Conservation (phyloP, 2,329 filamentous ascomycete species). For the Venturia effusa region DNA sequence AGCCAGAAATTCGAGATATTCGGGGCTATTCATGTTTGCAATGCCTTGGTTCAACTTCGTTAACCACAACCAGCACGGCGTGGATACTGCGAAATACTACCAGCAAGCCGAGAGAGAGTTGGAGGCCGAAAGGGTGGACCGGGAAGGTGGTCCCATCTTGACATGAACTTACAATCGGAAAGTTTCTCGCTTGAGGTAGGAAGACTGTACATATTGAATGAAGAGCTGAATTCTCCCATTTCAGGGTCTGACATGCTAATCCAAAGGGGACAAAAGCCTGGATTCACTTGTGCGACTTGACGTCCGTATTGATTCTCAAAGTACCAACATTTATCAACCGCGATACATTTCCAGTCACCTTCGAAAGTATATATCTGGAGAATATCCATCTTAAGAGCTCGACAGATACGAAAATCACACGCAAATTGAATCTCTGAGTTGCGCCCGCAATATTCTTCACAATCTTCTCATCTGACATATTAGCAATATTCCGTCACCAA, state of each 20-base stretch:
- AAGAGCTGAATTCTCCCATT: constrained; percentile 1
- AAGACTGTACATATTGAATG: background rate
- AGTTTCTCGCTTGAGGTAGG: background rate
- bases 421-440: too few species aligned
- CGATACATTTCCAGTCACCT: too few species aligned
- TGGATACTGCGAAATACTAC: constrained; percentile 98
- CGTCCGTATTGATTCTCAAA: too few species aligned
- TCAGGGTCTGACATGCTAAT: background rate
- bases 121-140: constrained; percentile 56
- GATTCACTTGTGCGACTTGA: too few species aligned
- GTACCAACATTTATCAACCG: too few species aligned
- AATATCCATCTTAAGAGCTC: too few species aligned
- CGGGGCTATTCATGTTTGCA: constrained; percentile 69
- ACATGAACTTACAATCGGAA: background rate
- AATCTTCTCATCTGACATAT: too few species aligned
- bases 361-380: too few species aligned
- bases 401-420: too few species aligned
- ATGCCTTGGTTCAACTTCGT: constrained; percentile 98
- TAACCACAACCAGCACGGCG: constrained; percentile 85
- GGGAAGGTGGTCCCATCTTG: background rate
- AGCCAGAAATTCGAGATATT: constrained; percentile 84
- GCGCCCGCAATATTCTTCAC: too few species aligned
- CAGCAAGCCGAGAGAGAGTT: constrained; percentile 88
- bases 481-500: too few species aligned
- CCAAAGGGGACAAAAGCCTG: too few species aligned